Base-by-base conservation (phyloP, 306 rosid species). In the Castanea sativa region DNA sequence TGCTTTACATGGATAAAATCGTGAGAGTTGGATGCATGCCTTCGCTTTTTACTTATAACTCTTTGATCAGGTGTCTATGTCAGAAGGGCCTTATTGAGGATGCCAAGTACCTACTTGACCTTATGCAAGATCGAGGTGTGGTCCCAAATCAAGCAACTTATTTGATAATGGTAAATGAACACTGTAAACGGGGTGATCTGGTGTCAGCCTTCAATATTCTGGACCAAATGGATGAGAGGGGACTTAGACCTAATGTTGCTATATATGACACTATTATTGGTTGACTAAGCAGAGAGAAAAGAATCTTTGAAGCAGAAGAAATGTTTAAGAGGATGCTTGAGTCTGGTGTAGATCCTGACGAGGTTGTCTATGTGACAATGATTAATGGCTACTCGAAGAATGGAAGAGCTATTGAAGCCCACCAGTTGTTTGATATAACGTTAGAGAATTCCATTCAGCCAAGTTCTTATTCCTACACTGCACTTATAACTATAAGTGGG, bases 41-140 rank as follows among this genome's bases (percentile, higher is more conserved):
- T 71, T 59, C 64, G 73, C 82, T 21, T 68, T 87, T 79, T 63
- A 73, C 83, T 32, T 84, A 73, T 75, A 87, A 87, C 74, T 78
- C 88, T 52, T 71, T 84, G 70, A 87, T 87, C 73, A 84, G 76
- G 81, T 72, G 86, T 76, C 86, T 87, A 18, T 73, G 84, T 78
- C 73, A 45, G 52, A 75, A 78, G 60, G 82, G 86, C 55, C 84
- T 72, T 55, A 79, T 79, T 79, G 71, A 81, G 43, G 84, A 81
- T 75, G 84, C 73, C 15, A 69, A 69, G 73, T 79, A 74, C 71
- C 80, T 87, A 20, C 76, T 87, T 35, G 79, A 67, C 58, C 77
- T 58, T 43, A 81, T 84, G 82, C 65, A 81, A 73, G 84, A 69
- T 56, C 73, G 9, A 23, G 81, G 82, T 53, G 15, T 81, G 61